Conservation (phyloP, 2,329 filamentous ascomycete genomes). For the Davidsoniella eucalypti region DNA sequence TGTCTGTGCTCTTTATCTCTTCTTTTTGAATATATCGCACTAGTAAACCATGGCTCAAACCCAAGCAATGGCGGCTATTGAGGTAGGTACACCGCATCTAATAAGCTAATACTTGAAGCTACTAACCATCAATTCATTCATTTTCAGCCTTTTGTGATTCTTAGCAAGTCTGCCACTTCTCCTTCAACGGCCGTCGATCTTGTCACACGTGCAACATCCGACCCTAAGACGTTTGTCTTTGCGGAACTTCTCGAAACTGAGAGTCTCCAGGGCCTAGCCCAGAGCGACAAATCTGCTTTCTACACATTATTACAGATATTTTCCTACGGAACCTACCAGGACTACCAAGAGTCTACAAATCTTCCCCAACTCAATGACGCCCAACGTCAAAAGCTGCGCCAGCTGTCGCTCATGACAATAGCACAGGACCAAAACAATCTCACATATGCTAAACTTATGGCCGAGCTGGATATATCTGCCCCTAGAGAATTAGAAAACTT, state of each 20-base stretch:
- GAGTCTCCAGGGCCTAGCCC: conserved; percentile 57
- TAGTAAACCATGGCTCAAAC: conserved; percentile 49
- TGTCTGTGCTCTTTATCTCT: too few species aligned
- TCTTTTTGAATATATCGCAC: neutral
- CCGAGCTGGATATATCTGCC: conserved; percentile 48
- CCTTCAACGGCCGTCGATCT: conserved; percentile 75
- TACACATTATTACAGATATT: conserved; percentile 72
- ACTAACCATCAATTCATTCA: conserved; percentile 13
- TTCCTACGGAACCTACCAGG: conserved; percentile 74
- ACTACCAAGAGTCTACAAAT: conserved; percentile 38
- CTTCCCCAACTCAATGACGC: conserved; percentile 57
- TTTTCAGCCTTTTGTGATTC: conserved; percentile 69
- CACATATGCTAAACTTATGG: conserved; percentile 54
- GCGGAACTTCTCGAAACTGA: conserved; percentile 74
- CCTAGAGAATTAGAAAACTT: conserved; percentile 65
- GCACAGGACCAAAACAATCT: conserved; percentile 52
- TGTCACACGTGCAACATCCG: conserved; percentile 75
- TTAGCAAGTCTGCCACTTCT: conserved; percentile 72
- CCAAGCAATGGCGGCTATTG: conserved; percentile 47
- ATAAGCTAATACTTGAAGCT: neutral
- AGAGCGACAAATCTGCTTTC: conserved; percentile 30
- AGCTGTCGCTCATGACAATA: conserved; percentile 75
- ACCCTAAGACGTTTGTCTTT: conserved; percentile 81
- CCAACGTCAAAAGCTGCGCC: conserved; percentile 73
- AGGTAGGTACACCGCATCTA: conserved; percentile 26